Base-by-base conservation (phyloP, 768 basidiomycete genomes). In the Mycena polygramma region DNA sequence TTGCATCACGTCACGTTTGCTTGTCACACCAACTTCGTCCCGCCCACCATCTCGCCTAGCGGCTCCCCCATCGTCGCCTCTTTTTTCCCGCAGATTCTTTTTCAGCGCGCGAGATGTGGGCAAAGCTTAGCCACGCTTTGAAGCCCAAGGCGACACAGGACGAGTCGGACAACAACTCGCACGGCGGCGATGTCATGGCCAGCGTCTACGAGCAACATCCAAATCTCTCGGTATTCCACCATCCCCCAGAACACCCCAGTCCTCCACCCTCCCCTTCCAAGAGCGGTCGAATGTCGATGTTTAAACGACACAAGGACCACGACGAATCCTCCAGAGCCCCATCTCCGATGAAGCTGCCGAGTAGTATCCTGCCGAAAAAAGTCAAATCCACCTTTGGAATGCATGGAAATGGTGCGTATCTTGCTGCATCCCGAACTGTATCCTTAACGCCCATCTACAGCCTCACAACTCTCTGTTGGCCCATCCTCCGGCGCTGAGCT, bases 131-230 rank as follows among this genome's bases (percentile, higher is more conserved):
- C 58, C 58, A 59, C 43, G 75, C 45, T 3, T 43, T 76, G 49
- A 71, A 71, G 63, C 65, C 71, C 49, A 69, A 63, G 46, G 64
- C 55, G 54, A 63, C 62, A 1, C 55, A 51, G 17, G 71, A 68
- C 30, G 70, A 66, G 9, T 22, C 57, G 5, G 69, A 65, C 3
- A n/a, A 39, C 53, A 57, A 52, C 30, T 77, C 79, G 37, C 79
- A 77, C 41, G 77, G 79, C 63, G 85, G 79, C 63, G 85, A 86
- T 62, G 87, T 90, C 24, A 77, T 90, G 73, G 77, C 81, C 57
- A 84, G 83, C 74, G 86, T 90, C 37, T 85, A 83, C 68, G 88
- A 91, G 76, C 88, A 89, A 64, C 89, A 91, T 67, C 89, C 88
- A 26, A 90, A 89, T 77, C 75, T 90, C 61, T 90, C 90, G 26